A percentile compares a stretch with the other conserved stretches of the same genome.
Evolutionary conservation across 371 early-diverging fungal species (phyloP).

Genomic region (Phascolomyces articulosus): DNA sequence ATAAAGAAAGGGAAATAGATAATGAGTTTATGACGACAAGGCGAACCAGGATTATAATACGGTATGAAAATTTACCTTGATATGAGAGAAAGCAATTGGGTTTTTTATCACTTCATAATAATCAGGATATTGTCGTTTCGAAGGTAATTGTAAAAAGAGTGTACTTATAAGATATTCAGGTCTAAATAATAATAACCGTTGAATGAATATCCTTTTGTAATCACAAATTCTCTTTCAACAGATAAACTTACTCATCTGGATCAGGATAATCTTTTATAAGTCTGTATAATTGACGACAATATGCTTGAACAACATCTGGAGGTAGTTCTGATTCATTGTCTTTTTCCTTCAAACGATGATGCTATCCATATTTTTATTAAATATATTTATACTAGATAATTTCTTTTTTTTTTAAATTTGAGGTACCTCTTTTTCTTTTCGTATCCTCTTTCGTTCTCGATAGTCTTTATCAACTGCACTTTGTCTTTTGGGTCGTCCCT

Average conservation of each 20-base stretch:
- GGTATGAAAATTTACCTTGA: slow-evolving; percentile 48
- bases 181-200: too few relatives aligned
- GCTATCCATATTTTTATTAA: not conserved
- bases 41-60: not conserved
- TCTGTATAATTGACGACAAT: slow-evolving; percentile 31
- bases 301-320: slow-evolving; percentile 8
- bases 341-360: not conserved
- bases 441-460: slow-evolving; percentile 25
- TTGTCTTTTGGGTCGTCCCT: slow-evolving; percentile 25
- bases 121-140: slow-evolving; percentile 81
- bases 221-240: not conserved
- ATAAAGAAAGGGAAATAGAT: slow-evolving; percentile 1
- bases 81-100: slow-evolving; percentile 80
- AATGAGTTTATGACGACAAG: too few relatives aligned
- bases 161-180: slow-evolving; percentile 58
- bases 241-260: slow-evolving; percentile 38
- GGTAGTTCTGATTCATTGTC: not conserved
- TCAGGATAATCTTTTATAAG: slow-evolving; percentile 35
- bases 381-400: too few relatives aligned
- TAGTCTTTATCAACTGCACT: slow-evolving; percentile 26
- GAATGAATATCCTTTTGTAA: not conserved
- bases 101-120: slow-evolving; percentile 87
- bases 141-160: slow-evolving; percentile 79
- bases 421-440: slow-evolving; percentile 19
- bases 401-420: too few relatives aligned